Conservation (phyloP, 306 rosid species). For the Aeschynomene evenia region DNA sequence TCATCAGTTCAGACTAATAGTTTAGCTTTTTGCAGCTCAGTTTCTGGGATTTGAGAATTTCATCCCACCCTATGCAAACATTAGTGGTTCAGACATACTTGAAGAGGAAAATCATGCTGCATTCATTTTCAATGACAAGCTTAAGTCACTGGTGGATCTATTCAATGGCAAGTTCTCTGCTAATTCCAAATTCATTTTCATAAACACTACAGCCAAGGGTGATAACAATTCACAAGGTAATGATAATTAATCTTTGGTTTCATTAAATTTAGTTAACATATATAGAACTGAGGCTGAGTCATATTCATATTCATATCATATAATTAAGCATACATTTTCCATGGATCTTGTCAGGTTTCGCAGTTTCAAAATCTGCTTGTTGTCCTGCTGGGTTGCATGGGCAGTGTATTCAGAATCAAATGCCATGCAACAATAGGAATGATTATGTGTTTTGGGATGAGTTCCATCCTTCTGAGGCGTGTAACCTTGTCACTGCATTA, state of each 20-base stretch:
- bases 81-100: constrained; percentile 34
- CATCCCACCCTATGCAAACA: constrained; percentile 41
- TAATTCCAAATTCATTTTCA: constrained; percentile 40
- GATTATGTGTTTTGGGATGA: constrained; percentile 55
- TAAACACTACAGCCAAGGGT: constrained; percentile 6
- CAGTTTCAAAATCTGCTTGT: constrained; percentile 27
- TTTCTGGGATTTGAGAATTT: constrained; percentile 33
- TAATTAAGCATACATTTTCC: constrained; percentile 13
- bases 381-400: constrained; percentile 29
- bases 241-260: not conserved
- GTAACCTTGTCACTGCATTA: constrained; percentile 28
- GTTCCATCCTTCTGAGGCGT: constrained; percentile 41
- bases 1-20: not conserved
- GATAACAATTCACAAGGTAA: not conserved
- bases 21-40: constrained; percentile 26
- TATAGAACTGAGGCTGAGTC: not conserved
- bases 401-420: constrained; percentile 26
- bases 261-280: constrained; percentile 7
- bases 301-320: too few species aligned
- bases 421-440: constrained; percentile 45
- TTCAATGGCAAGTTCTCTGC: constrained; percentile 22
- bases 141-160: constrained; percentile 38
- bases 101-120: constrained; percentile 33
- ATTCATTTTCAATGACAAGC: constrained; percentile 31
- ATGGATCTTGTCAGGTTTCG: constrained; percentile 45